Evolutionary conservation across 805 yeast genomes (phyloP), one percentile per base, ranked within the genome.

Genomic region (Kuraishia molischiana): DNA sequence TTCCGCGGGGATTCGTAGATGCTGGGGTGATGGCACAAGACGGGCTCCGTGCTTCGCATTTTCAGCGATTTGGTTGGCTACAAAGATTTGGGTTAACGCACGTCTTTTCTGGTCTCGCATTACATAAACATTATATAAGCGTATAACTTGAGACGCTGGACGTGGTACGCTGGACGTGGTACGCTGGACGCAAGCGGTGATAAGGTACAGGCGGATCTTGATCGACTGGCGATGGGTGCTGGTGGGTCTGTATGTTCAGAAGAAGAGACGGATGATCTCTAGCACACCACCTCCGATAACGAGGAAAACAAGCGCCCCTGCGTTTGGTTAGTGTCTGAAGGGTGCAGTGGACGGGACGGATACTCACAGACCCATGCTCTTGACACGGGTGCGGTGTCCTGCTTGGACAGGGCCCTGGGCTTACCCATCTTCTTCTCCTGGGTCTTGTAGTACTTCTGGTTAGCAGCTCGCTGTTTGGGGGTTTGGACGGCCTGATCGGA

Each of bases 381-480:
- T 36, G 86, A 72, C 34, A 81, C 53, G 5, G 87, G 79, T 24
- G 66, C 58, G 41, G 66, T 60, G 20, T 56, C 54, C 42, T 66
- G 63, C 18, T 58, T 44, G 32, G 53, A 52, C 32, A 48, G 58
- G 11, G 62, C 56, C 49, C 73, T 77, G 35, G 80, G 74, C 63
- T 80, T 80, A 39, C 96, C 96, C 66, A 74, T 79, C 55, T 79
- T 79, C 45, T 71, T 69, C 51, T 77, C 83, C 46, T 79, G 77
- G 49, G 67, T 71, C 59, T 79, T 83, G 50, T 83, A 85, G 58
- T 78, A 90, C 56, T 79, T 84, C 51, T 72, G 74, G 59, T 89
- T 89, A n/a, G 95, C 95, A 38, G 74, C 67, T 62, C 89, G 80
- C 64, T 89, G 95, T 51, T 73, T 78, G 41, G 92, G 89, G 19